A percentile compares a stretch with the other conserved stretches of the same genome.
These are phyloP conservation scores for Rhizopus delemar DNA, from an alignment of 371 early-diverging fungal genomes.

Conservation along the genomic window DNA sequence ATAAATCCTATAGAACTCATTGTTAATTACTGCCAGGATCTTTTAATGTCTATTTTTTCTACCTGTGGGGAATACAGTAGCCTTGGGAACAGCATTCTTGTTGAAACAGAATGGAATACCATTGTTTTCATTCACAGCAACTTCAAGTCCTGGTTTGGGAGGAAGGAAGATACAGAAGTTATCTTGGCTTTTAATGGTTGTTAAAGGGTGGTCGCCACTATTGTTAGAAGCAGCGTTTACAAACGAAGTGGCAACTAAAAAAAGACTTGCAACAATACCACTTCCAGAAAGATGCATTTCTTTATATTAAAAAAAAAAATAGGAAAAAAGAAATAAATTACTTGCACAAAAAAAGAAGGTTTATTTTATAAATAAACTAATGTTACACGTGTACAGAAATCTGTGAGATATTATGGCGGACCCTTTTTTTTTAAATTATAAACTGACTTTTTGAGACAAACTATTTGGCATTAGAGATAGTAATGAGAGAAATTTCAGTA, in stretches of 20 bases:
- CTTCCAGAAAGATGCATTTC: conserved; percentile 2
- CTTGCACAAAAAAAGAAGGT: no score
- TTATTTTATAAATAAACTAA: no score
- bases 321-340: not conserved
- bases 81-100: conserved; percentile 36
- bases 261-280: conserved; percentile 9
- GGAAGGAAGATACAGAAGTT: conserved; percentile 63
- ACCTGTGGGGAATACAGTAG: conserved; percentile 54
- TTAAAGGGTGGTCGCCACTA: conserved; percentile 13
- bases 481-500: no score
- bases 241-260: conserved; percentile 14
- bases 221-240: conserved; percentile 11
- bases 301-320: not conserved
- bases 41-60: not conserved
- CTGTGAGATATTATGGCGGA: no score
- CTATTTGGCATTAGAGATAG: no score
- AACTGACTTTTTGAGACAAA: no score
- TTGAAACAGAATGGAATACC: conserved; percentile 60
- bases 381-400: no score
- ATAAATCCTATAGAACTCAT: conserved; percentile 37
- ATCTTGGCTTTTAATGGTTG: conserved; percentile 28
- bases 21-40: not conserved
- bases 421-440: no score
- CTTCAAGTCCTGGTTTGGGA: conserved; percentile 56
- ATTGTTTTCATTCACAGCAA: conserved; percentile 52